These are phyloP conservation scores for Purpureocillium lavendulum DNA, from an alignment of 2,329 filamentous ascomycete genomes.

Conservation along the genomic window DNA sequence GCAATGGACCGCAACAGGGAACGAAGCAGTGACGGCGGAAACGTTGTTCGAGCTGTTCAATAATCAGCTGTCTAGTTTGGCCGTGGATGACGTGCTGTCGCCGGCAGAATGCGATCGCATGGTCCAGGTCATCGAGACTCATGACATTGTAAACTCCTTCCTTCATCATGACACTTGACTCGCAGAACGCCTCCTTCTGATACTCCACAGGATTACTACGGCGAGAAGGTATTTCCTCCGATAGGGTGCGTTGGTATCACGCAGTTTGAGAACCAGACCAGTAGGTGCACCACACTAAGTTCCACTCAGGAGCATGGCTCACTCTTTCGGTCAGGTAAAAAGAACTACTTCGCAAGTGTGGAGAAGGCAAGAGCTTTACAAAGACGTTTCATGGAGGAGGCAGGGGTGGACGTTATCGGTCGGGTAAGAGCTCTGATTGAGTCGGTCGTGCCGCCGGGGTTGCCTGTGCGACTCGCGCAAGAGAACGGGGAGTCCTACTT, in stretches of 20 bases:
- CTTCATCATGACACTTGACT: no score
- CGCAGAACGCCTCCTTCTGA: no score
- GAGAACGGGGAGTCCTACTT: background rate
- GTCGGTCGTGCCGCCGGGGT: background rate
- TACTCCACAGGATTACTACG: background rate
- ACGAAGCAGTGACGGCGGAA: background rate
- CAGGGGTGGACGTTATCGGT: background rate
- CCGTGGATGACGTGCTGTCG: background rate
- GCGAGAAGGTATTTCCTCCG: background rate
- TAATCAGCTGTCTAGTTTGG: background rate
- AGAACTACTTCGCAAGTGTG: background rate
- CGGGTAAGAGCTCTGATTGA: background rate
- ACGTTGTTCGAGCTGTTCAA: background rate
- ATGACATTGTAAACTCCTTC: background rate
- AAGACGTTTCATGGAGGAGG: background rate
- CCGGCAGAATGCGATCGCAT: background rate
- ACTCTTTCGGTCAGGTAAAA: background rate
- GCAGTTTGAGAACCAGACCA: background rate
- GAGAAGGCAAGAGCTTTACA: background rate
- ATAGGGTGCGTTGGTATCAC: conserved; percentile 1
- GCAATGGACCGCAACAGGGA: background rate
- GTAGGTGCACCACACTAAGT: background rate
- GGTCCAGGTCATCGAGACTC: background rate
- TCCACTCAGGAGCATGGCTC: no score
- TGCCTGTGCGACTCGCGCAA: background rate